Percentiles rank a stretch among this genome's conserved stretches.
Conservation (phyloP, 2,329 filamentous ascomycete species). For the Arthrobotrys iridis region DNA sequence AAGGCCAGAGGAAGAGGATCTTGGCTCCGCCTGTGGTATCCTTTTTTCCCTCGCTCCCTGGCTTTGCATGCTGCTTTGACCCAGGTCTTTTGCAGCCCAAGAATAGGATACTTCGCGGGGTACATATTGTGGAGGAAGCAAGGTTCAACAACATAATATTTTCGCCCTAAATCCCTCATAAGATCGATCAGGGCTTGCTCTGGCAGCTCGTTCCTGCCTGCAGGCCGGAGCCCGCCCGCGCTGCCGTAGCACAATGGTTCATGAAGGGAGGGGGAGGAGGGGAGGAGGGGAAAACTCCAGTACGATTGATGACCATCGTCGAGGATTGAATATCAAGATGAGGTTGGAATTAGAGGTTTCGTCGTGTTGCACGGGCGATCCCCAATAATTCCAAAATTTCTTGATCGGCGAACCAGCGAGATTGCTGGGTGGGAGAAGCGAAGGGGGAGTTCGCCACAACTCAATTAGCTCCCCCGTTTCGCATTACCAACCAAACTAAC, state of each 20-base stretch:
- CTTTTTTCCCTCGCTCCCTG: slow-evolving; percentile 49
- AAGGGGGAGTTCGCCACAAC: slow-evolving; percentile 50
- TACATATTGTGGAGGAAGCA: slow-evolving; percentile 55
- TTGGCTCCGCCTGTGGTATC: slow-evolving; percentile 33
- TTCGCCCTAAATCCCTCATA: slow-evolving; percentile 54
- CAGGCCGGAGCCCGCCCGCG: slow-evolving; percentile 16
- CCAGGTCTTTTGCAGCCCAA: slow-evolving; percentile 52
- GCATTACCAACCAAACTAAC: slow-evolving; percentile 54
- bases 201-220: slow-evolving; percentile 39
- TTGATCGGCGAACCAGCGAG: slow-evolving; percentile 54
- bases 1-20: slow-evolving; percentile 40
- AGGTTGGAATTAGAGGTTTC: neutral
- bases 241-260: slow-evolving; percentile 10
- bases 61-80: slow-evolving; percentile 50
- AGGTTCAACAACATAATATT: slow-evolving; percentile 48
- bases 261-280: neutral
- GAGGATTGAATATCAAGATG: slow-evolving; percentile 3
- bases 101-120: slow-evolving; percentile 55
- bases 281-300: neutral
- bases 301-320: slow-evolving; percentile 6
- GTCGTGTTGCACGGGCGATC: slow-evolving; percentile 38
- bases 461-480: slow-evolving; percentile 47
- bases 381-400: slow-evolving; percentile 35
- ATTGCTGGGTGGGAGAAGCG: slow-evolving; percentile 45
- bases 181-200: slow-evolving; percentile 46